Evolutionary conservation across 805 yeast species (phyloP).

Genomic region (Lipomyces lipofer): DNA sequence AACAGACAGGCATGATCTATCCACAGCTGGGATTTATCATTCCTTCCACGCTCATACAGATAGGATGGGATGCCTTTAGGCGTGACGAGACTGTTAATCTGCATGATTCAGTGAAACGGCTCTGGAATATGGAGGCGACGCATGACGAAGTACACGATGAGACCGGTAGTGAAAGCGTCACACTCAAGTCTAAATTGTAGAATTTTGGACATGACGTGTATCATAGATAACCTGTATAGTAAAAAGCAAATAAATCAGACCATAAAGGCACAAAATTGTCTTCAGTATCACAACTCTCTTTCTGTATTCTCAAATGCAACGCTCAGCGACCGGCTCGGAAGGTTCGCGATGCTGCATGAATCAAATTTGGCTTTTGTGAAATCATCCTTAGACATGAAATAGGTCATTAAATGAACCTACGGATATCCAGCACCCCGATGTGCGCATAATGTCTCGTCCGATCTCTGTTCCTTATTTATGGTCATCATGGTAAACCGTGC

Average conservation of each 20-base stretch:
- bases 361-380: constrained; percentile 29
- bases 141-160: not conserved
- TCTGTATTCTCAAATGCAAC: constrained; percentile 23
- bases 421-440: too few species aligned
- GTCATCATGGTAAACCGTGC: too few species aligned
- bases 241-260: too few species aligned
- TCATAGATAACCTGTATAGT: too few species aligned
- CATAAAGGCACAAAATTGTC: constrained; percentile 6
- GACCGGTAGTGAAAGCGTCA: not conserved
- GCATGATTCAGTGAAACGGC: not conserved
- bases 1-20: not conserved
- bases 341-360: constrained; percentile 16
- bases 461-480: constrained; percentile 31
- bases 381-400: constrained; percentile 23
- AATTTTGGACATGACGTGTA: too few species aligned
- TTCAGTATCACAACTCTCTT: constrained; percentile 28
- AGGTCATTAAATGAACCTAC: too few species aligned
- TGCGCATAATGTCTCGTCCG: constrained; percentile 13
- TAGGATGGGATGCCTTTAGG: constrained; percentile 1
- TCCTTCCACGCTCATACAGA: constrained; percentile 3
- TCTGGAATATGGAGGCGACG: constrained; percentile 19
- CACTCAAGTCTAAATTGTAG: not conserved
- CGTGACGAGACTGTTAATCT: not conserved
- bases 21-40: constrained; percentile 20
- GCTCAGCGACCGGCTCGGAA: constrained; percentile 1